Evolutionary conservation across 1,284 basidiomycete species (phyloP), one percentile per base, ranked within the genome.

Genomic region (Puccinia sorghi): DNA sequence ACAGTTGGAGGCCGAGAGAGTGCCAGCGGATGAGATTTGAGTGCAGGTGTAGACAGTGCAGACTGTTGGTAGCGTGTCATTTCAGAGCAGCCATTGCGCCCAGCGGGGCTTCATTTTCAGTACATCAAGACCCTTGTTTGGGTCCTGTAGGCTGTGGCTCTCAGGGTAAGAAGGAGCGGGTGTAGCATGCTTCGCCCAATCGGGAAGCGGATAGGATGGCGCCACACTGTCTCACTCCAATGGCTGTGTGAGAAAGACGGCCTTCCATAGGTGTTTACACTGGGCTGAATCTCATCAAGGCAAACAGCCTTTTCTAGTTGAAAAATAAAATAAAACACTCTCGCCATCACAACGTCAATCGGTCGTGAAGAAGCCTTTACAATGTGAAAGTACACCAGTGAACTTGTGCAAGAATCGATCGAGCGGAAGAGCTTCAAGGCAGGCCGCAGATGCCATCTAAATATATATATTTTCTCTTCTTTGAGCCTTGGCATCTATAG

Each of bases 151-250:
- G 32, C 64, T 43, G 64, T 67, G 64, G 43, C 43, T 67, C 46
- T 8, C 25, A 48, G 41, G n/a, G 43, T 48, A 48, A 25, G 39
- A 66, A 66, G 46, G 41, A 48, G 46, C n/a, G 25, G 27, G 46
- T 67, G 25, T 67, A 66, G 46, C 41, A 48, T 67, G 41, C n/a
- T 11, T 20, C 39, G 41, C 64, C 64, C 27, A 67, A 67, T 67
- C 64, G 64, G 64, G 64, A 67, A 67, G 64, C 64, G 64, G 64
- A 67, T 48, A 48, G 64, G 13, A 67, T 50, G 12, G 46, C 64
- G 64, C 64, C 64, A 67, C 43, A 48, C 41, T 67, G 64, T 67
- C 64, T 67, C 64, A 67, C 41, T 27, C 20, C 15, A 37, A 41
- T 61, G 37, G 59, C 59, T 59, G 57, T 39, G 59, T 61, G 59